Percentiles rank a stretch among this genome's conserved stretches.
Conservation (phyloP, 2,329 filamentous ascomycete species). For the Sporothrix dimorphospora region DNA sequence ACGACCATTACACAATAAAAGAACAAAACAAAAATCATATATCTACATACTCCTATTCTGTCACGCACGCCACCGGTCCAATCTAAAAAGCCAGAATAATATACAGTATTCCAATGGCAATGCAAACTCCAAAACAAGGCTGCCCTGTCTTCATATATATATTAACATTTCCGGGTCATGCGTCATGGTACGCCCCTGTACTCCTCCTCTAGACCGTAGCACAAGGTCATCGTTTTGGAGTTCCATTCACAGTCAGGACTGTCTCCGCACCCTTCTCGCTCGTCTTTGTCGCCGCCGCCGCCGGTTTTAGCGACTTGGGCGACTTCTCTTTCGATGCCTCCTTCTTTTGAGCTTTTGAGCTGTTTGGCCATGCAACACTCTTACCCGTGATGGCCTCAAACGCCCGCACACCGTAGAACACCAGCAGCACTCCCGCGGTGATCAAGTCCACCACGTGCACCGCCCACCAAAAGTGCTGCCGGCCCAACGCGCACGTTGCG, state of each 20-base stretch:
- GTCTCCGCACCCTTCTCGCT: background rate
- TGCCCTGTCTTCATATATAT: background rate
- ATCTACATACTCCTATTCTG: background rate
- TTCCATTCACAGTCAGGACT: background rate
- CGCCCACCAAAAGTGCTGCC: conserved; percentile 93
- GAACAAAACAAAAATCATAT: background rate
- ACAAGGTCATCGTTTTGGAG: background rate
- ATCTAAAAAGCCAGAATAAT: background rate
- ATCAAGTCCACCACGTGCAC: conserved; percentile 74
- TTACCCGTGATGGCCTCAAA: conserved; percentile 34
- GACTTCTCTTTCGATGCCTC: background rate
- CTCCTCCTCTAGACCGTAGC: background rate
- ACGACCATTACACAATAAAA: background rate
- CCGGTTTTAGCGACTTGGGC: background rate
- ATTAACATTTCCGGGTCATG: background rate
- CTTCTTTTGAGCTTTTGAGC: background rate
- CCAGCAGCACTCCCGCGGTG: conserved; percentile 40
- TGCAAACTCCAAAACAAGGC: background rate
- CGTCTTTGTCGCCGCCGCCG: background rate
- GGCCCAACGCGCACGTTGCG: conserved; percentile 74
- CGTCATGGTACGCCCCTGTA: background rate
- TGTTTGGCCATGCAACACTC: background rate
- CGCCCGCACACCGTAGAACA: conserved; percentile 34
- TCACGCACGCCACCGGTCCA: background rate
- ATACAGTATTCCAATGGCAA: background rate